phyloP scores from a whole-genome alignment of 257 asterid species.

The Nicotiana tomentosiformis region DNA sequence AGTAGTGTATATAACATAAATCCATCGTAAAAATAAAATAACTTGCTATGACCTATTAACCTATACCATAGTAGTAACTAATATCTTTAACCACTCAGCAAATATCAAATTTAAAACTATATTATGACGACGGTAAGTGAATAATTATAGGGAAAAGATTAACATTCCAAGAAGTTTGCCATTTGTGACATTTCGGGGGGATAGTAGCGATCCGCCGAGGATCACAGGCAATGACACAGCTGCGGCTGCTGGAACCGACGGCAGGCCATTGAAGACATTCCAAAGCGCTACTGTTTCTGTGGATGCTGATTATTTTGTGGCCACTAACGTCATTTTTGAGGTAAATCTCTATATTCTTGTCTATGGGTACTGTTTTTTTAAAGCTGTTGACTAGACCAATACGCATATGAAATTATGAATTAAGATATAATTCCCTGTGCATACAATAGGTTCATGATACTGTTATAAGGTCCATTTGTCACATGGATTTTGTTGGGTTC shows the following conservation, averaged over 20 bases:
- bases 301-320: conserved; percentile 47
- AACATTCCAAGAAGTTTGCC: conserved; percentile 37
- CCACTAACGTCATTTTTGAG: conserved; percentile 47
- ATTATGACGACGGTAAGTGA: background rate
- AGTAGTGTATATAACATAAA: background rate
- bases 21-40: background rate
- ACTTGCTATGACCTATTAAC: background rate
- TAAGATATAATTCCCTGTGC: background rate
- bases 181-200: conserved; percentile 40
- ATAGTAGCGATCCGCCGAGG: conserved; percentile 35
- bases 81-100: background rate
- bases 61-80: background rate
- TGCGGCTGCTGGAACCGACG: conserved; percentile 29
- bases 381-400: background rate
- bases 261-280: conserved; percentile 37
- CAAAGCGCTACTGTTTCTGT: conserved; percentile 47
- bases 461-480: background rate
- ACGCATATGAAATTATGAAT: background rate
- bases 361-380: background rate
- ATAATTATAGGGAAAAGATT: conserved; percentile 39
- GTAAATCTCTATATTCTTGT: conserved; percentile 12
- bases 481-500: too few relatives aligned
- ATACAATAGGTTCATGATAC: background rate
- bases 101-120: too few relatives aligned
- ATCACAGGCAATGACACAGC: conserved; percentile 51